Conservation (phyloP, 768 basidiomycete species). For the Suillus weaverae region DNA sequence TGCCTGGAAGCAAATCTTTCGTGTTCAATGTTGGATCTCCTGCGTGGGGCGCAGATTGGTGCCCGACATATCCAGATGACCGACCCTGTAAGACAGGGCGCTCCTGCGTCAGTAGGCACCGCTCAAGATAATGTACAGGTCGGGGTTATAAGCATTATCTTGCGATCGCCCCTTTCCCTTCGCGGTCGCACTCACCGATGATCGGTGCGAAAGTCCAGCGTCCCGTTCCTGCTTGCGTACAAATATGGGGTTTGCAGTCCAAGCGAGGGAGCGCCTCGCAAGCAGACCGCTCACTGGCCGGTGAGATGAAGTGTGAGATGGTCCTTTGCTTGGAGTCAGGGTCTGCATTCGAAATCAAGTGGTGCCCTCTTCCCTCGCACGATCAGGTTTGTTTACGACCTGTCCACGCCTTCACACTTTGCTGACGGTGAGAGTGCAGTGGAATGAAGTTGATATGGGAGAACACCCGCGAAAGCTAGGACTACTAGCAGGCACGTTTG, state of each 20-base stretch:
- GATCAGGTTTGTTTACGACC: conserved; percentile 44
- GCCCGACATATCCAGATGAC: conserved; percentile 69
- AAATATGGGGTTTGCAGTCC: conserved; percentile 74
- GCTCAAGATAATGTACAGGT: conserved; percentile 35
- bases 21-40: conserved; percentile 88
- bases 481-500: conserved; percentile 79
- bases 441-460: conserved; percentile 20
- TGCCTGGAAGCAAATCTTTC: conserved; percentile 58
- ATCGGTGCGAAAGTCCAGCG: conserved; percentile 60
- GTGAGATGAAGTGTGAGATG: conserved; percentile 72
- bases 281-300: conserved; percentile 14
- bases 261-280: conserved; percentile 25
- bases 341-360: conserved; percentile 77
- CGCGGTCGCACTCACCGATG: conserved; percentile 59
- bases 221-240: conserved; percentile 68
- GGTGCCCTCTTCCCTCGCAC: conserved; percentile 90
- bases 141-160: conserved; percentile 72
- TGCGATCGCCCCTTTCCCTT: conserved; percentile 76
- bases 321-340: conserved; percentile 84
- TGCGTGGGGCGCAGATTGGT: conserved; percentile 94
- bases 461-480: conserved; percentile 64
- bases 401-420: not conserved
- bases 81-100: conserved; percentile 44
- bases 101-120: not conserved
- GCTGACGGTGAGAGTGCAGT: conserved; percentile 18